Conservation (phyloP, 331 rosid genomes). For the Saraca asoca region DNA sequence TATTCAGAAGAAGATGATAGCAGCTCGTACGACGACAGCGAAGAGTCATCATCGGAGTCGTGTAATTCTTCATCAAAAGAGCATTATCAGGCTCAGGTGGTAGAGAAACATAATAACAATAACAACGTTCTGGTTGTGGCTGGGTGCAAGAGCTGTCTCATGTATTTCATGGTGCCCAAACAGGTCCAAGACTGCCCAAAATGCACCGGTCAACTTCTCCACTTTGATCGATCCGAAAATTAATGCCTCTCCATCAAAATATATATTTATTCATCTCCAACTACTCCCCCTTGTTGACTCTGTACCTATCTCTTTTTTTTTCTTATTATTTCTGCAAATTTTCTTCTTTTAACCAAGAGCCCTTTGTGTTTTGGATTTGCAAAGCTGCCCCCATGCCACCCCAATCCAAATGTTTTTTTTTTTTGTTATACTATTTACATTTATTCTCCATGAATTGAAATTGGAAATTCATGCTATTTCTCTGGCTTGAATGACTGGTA, state of each 20-base stretch:
- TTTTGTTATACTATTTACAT: not conserved
- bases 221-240: slow-evolving; percentile 78
- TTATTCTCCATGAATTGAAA: not conserved
- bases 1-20: slow-evolving; percentile 58
- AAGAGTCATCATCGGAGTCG: slow-evolving; percentile 76
- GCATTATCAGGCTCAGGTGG: slow-evolving; percentile 8
- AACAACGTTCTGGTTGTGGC: slow-evolving; percentile 79
- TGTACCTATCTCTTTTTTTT: not conserved
- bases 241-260: slow-evolving; percentile 52
- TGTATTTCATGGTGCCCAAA: slow-evolving; percentile 97
- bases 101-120: slow-evolving; percentile 37
- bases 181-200: slow-evolving; percentile 84
- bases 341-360: slow-evolving; percentile 25
- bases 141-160: slow-evolving; percentile 91
- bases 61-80: slow-evolving; percentile 51
- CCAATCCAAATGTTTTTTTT: not conserved
- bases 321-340: not conserved
- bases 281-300: not conserved
- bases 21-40: slow-evolving; percentile 76
- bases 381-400: too few species aligned
- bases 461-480: slow-evolving; percentile 15
- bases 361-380: slow-evolving; percentile 1
- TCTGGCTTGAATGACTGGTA: slow-evolving; percentile 37
- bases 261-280: not conserved
- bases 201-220: slow-evolving; percentile 86